Conservation (phyloP, 345 rosid genomes). For the Sisymbrium altissimum region DNA sequence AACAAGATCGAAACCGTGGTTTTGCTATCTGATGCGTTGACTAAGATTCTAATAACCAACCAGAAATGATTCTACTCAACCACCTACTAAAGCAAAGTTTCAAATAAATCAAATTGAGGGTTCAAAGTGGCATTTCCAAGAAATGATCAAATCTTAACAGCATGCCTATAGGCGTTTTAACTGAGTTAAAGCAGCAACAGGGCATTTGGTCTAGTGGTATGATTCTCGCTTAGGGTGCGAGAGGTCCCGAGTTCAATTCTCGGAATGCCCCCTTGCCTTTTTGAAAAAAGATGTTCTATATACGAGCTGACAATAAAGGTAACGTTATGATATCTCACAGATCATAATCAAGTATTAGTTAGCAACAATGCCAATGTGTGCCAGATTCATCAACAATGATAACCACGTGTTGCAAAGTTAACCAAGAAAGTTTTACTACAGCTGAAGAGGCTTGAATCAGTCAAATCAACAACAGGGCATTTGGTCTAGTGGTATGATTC, state of each 20-base stretch:
- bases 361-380: neutral
- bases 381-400: neutral
- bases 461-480: neutral
- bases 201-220: constrained; percentile 93
- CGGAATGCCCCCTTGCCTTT: constrained; percentile 53
- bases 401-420: neutral
- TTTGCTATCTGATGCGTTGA: neutral
- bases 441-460: neutral
- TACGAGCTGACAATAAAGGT: neutral
- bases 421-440: neutral
- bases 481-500: constrained; percentile 81
- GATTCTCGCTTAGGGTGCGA: constrained; percentile 93
- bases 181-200: neutral
- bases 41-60: neutral
- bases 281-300: neutral
- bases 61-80: neutral
- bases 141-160: neutral
- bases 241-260: constrained; percentile 95
- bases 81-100: neutral
- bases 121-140: neutral
- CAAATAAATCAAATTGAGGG: neutral
- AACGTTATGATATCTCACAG: neutral
- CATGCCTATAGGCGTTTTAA: neutral
- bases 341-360: neutral
- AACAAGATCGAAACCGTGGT: neutral